These are phyloP conservation scores for Chlamydomonas applanata DNA, from an alignment of 139 green algal species.

Conservation along the genomic window DNA sequence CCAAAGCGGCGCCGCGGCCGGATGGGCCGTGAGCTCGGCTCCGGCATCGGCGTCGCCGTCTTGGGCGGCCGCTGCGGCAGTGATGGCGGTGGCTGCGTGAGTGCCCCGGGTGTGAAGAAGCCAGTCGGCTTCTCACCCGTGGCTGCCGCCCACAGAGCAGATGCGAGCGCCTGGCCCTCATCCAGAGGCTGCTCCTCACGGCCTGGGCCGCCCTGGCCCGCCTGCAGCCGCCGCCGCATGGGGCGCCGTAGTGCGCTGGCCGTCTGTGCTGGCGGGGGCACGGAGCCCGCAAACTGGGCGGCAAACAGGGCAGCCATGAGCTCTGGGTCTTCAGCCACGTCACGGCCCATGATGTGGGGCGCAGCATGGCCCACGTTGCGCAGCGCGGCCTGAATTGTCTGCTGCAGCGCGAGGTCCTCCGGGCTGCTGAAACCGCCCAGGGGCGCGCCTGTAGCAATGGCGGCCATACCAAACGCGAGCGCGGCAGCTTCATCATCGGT, in stretches of 20 bases:
- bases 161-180: not conserved
- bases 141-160: not conserved
- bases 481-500: not conserved
- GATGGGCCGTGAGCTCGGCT: too few species aligned
- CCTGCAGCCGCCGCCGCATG: not conserved
- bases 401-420: not conserved
- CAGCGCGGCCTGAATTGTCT: not conserved
- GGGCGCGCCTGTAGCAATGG: not conserved
- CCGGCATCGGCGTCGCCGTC: too few species aligned
- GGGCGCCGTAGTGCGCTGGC: not conserved
- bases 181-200: not conserved
- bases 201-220: not conserved
- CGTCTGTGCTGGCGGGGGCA: not conserved
- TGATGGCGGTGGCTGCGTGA: too few species aligned
- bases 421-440: not conserved
- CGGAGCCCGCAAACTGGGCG: not conserved
- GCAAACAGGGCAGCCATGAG: constrained; percentile 7
- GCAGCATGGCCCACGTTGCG: not conserved
- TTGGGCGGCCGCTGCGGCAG: too few species aligned
- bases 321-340: not conserved
- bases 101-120: not conserved
- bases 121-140: not conserved
- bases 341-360: not conserved
- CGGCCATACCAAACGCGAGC: not conserved
- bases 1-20: not conserved